These are phyloP conservation scores for Trichoderma arundinaceum DNA, from an alignment of 2,329 filamentous ascomycete genomes.

Conservation along the genomic window DNA sequence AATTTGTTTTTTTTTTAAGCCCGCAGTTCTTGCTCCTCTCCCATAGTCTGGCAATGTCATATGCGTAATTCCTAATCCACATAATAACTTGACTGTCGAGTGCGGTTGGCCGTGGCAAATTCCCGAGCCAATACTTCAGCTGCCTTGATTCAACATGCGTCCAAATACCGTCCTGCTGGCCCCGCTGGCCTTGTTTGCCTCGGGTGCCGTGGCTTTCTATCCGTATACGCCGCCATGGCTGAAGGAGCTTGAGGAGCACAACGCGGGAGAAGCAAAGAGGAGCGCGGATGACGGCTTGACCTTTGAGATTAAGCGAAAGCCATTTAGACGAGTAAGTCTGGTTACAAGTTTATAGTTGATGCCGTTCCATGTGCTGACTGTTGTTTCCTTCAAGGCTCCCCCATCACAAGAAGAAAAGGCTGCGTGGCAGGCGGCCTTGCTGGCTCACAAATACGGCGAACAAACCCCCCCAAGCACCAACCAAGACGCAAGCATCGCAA, in stretches of 20 bases:
- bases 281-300: constrained; percentile 41
- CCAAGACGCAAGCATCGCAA: constrained; percentile 36
- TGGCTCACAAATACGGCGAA: constrained; percentile 33
- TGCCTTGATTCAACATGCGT: constrained; percentile 46
- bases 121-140: constrained; percentile 33
- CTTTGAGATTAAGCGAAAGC: constrained; percentile 51
- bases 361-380: constrained; percentile 7
- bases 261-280: constrained; percentile 37
- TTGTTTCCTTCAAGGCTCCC: constrained; percentile 39
- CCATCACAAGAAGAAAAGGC: constrained; percentile 46
- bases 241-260: constrained; percentile 39
- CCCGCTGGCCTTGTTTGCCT: constrained; percentile 56
- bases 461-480: not conserved
- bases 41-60: constrained; percentile 30
- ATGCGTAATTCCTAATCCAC: constrained; percentile 33
- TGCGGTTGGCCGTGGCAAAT: not conserved
- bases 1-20: not conserved
- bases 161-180: constrained; percentile 45
- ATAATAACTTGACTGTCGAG: constrained; percentile 20
- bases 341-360: not conserved
- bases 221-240: constrained; percentile 51
- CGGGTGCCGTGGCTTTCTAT: constrained; percentile 55
- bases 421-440: constrained; percentile 40
- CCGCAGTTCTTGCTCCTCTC: not conserved
- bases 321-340: constrained; percentile 30